Base-by-base conservation (phyloP, 2,329 filamentous ascomycete genomes). In the Basipetospora chlamydospora region DNA sequence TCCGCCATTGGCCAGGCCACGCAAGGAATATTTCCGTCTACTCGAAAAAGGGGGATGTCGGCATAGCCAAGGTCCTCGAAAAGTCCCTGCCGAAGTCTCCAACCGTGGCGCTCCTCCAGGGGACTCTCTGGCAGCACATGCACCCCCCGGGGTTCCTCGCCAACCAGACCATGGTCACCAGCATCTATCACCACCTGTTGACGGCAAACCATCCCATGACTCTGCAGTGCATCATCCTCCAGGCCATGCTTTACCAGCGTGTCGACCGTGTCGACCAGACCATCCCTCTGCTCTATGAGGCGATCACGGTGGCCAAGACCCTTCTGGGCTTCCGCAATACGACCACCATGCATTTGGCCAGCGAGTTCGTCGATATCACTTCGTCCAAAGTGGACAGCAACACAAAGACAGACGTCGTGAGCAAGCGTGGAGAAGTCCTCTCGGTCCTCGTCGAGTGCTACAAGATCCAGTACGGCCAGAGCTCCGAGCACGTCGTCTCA, bases 171-270 rank as follows among this genome's bases (percentile, higher is more conserved):
- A 47, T 45, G 5, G 41, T 53, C 15, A 53, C 48, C 11, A 47
- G 45, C 25, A 32, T 59, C 17, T 55, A 47, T 35, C 51, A 49
- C 20, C 47, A 51, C 6, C 41, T 53, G 7, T 38, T 59, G 26
- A 51, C 47, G 1, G 17, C 43, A 5, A 43, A 42, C 17, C 36
- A 41, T 35, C 28, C 33, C 3, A 16, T 42, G 3, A 44, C 41
- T 10, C 28, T 46, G 16, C 46, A 47, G 38, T 40, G 38, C 12
- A 43, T 45, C 28, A 41, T 47, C 34, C 39, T 37, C 17, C 26
- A 43, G 15, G 44, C 37, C 5, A 35, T 34, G 10, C 10, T 44
- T 8, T 42, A 42, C 28, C 39, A 33, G 2, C 41, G 42, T 3
- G 39, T 56, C 4, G 39, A 39, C 3, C 26, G 28, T 2, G 22